These are phyloP conservation scores for Magnusiomyces tetraspermus DNA, from an alignment of 1,139 yeast species.

Conservation along the genomic window DNA sequence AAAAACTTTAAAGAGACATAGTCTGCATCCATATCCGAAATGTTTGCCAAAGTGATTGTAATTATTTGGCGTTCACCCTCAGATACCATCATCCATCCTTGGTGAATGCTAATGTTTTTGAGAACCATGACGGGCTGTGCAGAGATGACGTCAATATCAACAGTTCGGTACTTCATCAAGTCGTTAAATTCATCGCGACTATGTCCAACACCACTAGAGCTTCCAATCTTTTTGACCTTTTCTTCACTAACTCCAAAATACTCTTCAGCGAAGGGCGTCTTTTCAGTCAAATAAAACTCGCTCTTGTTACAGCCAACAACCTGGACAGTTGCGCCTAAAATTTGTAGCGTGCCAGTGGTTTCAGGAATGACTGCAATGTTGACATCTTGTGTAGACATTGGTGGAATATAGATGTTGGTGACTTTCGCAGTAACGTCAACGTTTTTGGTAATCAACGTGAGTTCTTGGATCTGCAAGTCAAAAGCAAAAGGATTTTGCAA, in stretches of 20 bases:
- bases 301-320: conserved; percentile 39
- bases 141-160: conserved; percentile 40
- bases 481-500: conserved; percentile 78
- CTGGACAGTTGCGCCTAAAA: conserved; percentile 40
- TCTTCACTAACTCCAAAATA: conserved; percentile 14
- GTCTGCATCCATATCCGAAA: conserved; percentile 41
- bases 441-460: conserved; percentile 28
- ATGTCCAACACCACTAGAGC: conserved; percentile 18
- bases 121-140: conserved; percentile 56
- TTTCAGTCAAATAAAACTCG: conserved; percentile 30
- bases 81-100: conserved; percentile 65
- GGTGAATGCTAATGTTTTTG: conserved; percentile 45
- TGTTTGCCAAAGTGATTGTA: conserved; percentile 46
- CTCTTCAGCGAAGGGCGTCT: conserved; percentile 13
- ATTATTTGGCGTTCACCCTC: conserved; percentile 63
- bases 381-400: conserved; percentile 36
- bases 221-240: conserved; percentile 29
- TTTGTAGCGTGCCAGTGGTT: conserved; percentile 35
- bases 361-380: conserved; percentile 39
- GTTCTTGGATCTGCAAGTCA: conserved; percentile 52
- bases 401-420: conserved; percentile 31
- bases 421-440: conserved; percentile 20
- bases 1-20: conserved; percentile 43
- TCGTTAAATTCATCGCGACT: conserved; percentile 4
- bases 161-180: conserved; percentile 15